These are phyloP conservation scores for Luffa acutangula DNA, from an alignment of 306 rosid genomes.

Conservation along the genomic window DNA sequence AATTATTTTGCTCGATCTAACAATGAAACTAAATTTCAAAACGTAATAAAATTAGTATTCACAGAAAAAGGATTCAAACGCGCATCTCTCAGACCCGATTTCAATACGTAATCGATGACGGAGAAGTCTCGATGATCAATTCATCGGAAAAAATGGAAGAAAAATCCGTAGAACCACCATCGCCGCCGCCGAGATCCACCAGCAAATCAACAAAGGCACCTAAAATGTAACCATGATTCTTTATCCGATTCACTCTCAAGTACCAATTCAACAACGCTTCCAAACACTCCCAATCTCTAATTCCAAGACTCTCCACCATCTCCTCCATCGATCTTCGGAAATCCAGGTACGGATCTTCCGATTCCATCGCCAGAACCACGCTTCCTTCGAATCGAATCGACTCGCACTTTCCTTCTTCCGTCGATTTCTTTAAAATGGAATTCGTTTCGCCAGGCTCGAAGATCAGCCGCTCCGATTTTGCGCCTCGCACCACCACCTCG, in stretches of 20 bases:
- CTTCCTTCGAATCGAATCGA: conserved; percentile 26
- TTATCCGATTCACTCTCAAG: conserved; percentile 45
- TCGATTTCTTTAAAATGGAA: conserved; percentile 41
- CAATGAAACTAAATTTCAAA: neutral
- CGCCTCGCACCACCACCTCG: conserved; percentile 21
- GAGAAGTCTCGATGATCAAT: neutral
- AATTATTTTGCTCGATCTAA: neutral
- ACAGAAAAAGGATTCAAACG: neutral
- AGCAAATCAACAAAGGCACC: conserved; percentile 74
- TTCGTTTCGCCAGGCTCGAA: conserved; percentile 54
- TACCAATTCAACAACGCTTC: conserved; percentile 63
- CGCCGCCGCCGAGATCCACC: conserved; percentile 14
- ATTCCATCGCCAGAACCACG: conserved; percentile 55
- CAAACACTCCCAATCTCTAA: conserved; percentile 63
- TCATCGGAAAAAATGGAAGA: neutral
- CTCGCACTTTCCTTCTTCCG: neutral
- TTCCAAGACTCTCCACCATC: conserved; percentile 63
- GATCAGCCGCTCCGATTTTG: conserved; percentile 56
- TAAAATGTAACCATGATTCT: conserved; percentile 56
- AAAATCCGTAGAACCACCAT: neutral
- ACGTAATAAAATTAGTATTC: neutral
- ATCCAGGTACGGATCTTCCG: conserved; percentile 58
- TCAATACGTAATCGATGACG: neutral
- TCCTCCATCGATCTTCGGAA: conserved; percentile 79
- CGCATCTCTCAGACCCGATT: neutral